These are phyloP conservation scores for Umbellularia californica DNA, from an alignment of 164 flowering plant genomes.

Conservation along the genomic window DNA sequence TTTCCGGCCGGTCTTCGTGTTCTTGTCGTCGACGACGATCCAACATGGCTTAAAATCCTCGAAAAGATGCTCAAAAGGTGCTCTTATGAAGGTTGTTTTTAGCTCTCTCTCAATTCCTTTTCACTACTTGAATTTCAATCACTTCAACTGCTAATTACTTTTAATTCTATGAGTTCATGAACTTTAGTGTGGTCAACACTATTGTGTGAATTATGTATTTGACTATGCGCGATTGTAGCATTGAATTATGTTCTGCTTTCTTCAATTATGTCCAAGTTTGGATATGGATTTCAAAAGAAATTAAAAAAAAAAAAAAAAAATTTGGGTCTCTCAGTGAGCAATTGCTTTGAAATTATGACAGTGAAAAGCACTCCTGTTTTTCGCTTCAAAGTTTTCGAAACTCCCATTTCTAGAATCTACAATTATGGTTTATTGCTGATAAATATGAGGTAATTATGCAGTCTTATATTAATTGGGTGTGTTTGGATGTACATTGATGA, in stretches of 20 bases:
- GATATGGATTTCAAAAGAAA: not conserved
- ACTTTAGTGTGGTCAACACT: not conserved
- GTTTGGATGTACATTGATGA: not conserved
- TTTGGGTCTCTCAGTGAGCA: not conserved
- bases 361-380: not conserved
- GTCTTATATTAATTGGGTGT: not conserved
- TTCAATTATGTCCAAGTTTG: not conserved
- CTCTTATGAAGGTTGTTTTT: constrained; percentile 48
- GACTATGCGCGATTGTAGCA: not conserved
- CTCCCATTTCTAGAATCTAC: too few species aligned
- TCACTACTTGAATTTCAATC: not conserved
- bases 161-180: not conserved
- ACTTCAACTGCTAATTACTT: not conserved
- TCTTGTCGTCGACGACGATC: constrained; percentile 93
- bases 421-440: too few species aligned
- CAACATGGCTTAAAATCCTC: constrained; percentile 79
- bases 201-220: not conserved
- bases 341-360: not conserved
- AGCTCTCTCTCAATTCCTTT: not conserved
- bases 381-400: not conserved
- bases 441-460: not conserved
- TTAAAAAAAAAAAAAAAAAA: too few species aligned
- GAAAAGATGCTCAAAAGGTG: constrained; percentile 96
- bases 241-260: not conserved
- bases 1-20: constrained; percentile 88